These are phyloP conservation scores for Beauveria australis DNA, from an alignment of 2,329 filamentous ascomycete genomes.

Conservation along the genomic window DNA sequence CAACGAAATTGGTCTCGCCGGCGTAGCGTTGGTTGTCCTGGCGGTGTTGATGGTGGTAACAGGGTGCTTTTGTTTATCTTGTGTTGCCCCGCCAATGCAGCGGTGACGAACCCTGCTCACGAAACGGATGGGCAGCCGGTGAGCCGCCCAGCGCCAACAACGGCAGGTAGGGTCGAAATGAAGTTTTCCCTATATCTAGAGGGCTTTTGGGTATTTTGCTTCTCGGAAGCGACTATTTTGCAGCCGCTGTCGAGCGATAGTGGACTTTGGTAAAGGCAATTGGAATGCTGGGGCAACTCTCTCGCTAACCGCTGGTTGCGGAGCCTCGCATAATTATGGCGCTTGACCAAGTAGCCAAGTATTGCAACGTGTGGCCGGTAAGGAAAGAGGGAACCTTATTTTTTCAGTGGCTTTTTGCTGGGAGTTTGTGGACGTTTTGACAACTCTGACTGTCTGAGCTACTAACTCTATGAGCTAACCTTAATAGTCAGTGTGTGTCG, in stretches of 20 bases:
- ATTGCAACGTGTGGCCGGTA: too few relatives aligned
- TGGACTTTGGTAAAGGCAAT: background rate
- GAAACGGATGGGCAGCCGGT: background rate
- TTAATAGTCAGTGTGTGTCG: too few relatives aligned
- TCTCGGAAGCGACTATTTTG: background rate
- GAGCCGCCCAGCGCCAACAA: background rate
- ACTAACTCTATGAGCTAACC: too few relatives aligned
- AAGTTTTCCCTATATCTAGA: background rate
- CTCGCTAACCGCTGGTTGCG: background rate
- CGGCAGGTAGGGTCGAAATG: background rate
- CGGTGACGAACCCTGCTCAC: constrained; percentile 2
- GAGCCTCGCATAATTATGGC: background rate
- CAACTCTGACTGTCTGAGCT: too few relatives aligned
- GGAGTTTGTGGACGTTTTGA: background rate
- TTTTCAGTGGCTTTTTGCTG: background rate
- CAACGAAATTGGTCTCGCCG: background rate
- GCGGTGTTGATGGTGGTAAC: constrained; percentile 1
- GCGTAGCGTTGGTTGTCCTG: constrained; percentile 1
- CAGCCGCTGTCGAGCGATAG: background rate
- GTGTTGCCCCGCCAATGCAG: constrained; percentile 11
- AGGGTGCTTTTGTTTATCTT: constrained; percentile 11
- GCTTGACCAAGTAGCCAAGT: too few relatives aligned
- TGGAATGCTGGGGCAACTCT: background rate
- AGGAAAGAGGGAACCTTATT: background rate
- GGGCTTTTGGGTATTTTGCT: background rate